A percentile compares a stretch with the other conserved stretches of the same genome.
These are phyloP conservation scores for Naganishia antarctica DNA, from an alignment of 768 basidiomycete genomes.

Conservation along the genomic window DNA sequence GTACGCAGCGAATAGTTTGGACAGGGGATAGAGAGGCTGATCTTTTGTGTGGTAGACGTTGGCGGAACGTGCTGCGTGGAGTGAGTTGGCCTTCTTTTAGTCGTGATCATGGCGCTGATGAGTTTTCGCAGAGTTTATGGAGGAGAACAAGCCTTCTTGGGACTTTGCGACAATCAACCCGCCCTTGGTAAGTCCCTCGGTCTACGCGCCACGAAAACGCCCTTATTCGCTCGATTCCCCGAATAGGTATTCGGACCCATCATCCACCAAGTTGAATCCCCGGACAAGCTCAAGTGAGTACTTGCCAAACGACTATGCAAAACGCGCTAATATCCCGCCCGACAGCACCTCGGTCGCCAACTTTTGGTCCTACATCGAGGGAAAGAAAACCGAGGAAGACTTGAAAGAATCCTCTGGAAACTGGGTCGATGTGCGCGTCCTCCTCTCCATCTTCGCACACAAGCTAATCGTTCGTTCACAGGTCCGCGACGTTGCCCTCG, in stretches of 20 bases:
- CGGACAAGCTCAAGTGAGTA: slow-evolving; percentile 49
- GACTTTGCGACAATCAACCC: slow-evolving; percentile 46
- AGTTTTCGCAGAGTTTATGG: slow-evolving; percentile 33
- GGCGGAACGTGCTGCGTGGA: slow-evolving; percentile 42
- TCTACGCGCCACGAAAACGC: neutral
- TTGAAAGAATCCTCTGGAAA: slow-evolving; percentile 35
- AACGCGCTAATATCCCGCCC: neutral
- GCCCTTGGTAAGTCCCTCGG: slow-evolving; percentile 34
- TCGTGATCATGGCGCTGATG: neutral
- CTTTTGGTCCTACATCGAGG: slow-evolving; percentile 40
- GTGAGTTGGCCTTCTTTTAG: neutral
- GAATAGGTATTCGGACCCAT: slow-evolving; percentile 51
- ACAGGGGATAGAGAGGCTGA: no score
- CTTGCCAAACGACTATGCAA: neutral
- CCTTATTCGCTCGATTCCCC: slow-evolving; percentile 52
- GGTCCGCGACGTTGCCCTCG: slow-evolving; percentile 58
- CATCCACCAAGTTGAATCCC: slow-evolving; percentile 50
- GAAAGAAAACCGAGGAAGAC: slow-evolving; percentile 43
- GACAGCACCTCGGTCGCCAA: slow-evolving; percentile 29
- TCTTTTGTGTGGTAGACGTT: slow-evolving; percentile 28
- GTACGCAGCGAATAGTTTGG: slow-evolving; percentile 12
- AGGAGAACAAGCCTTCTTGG: slow-evolving; percentile 44
- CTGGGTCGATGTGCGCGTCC: slow-evolving; percentile 43
- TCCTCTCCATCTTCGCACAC: neutral
- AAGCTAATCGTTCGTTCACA: slow-evolving; percentile 41